These are phyloP conservation scores for Rugonectria rugulosa DNA, from an alignment of 2,329 filamentous ascomycete genomes.

Conservation along the genomic window DNA sequence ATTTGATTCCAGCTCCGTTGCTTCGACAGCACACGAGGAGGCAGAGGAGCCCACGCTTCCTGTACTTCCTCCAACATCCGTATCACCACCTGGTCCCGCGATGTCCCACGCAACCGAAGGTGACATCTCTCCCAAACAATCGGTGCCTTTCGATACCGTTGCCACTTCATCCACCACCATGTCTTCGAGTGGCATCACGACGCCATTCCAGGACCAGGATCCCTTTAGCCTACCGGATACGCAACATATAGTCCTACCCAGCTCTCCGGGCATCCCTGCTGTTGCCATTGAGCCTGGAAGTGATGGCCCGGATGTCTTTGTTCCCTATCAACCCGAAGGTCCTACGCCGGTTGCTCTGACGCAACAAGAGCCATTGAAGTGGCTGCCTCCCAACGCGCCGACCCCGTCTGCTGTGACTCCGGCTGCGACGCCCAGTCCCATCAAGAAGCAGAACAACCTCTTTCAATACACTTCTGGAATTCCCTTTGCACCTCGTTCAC, in stretches of 20 bases:
- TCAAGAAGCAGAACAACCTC: conserved; percentile 45
- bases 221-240: conserved; percentile 35
- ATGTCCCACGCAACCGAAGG: background rate
- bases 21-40: conserved; percentile 4
- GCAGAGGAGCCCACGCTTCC: conserved; percentile 1
- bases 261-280: conserved; percentile 42
- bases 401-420: conserved; percentile 47
- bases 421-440: conserved; percentile 43
- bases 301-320: conserved; percentile 52
- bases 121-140: conserved; percentile 27
- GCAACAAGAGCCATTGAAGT: conserved; percentile 53
- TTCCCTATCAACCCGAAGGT: conserved; percentile 65
- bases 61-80: conserved; percentile 4
- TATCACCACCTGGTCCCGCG: background rate
- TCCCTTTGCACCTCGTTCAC: conserved; percentile 52
- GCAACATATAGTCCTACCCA: conserved; percentile 34
- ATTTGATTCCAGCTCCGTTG: conserved; percentile 1
- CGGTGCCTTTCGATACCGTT: conserved; percentile 9
- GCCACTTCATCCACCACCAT: conserved; percentile 34
- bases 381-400: conserved; percentile 58
- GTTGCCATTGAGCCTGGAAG: conserved; percentile 37
- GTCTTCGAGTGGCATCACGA: conserved; percentile 36
- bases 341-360: conserved; percentile 49
- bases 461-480: conserved; percentile 55
- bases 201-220: conserved; percentile 34